phyloP scores from a whole-genome alignment of 2,329 filamentous ascomycete species.

The Colletotrichum lindemuthianum region DNA sequence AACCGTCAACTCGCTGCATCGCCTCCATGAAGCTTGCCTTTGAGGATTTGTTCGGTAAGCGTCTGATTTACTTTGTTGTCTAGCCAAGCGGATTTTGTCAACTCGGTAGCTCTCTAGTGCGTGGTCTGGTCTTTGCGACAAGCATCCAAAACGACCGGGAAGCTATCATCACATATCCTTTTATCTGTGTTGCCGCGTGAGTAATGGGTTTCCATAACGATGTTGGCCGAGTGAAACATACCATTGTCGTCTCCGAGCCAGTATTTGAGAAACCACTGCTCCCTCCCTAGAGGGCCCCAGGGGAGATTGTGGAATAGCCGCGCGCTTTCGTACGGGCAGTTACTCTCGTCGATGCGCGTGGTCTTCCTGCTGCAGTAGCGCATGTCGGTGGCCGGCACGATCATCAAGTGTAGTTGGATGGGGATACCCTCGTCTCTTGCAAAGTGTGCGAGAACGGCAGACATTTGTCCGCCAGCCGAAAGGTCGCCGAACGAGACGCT shows the following conservation, averaged over 20 bases:
- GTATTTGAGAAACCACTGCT: conserved; percentile 46
- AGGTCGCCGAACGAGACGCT: conserved; percentile 41
- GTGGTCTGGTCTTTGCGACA: too few relatives aligned
- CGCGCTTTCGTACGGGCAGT: conserved; percentile 42
- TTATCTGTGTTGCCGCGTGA: neutral
- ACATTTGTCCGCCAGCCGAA: conserved; percentile 42
- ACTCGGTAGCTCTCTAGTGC: too few relatives aligned
- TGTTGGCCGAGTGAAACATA: conserved; percentile 22
- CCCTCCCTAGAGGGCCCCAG: conserved; percentile 43
- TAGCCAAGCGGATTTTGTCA: too few relatives aligned
- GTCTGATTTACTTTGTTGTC: too few relatives aligned
- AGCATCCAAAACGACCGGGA: too few relatives aligned
- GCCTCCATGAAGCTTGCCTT: too few relatives aligned
- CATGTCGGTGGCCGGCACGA: conserved; percentile 47
- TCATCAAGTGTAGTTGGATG: conserved; percentile 45
- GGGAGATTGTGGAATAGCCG: conserved; percentile 39
- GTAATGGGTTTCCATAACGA: too few relatives aligned
- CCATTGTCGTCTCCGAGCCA: conserved; percentile 43
- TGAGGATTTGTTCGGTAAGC: too few relatives aligned
- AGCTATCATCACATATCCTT: accelerated
- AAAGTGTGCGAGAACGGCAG: conserved; percentile 47
- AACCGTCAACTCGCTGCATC: too few relatives aligned
- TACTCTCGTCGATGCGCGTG: conserved; percentile 26
- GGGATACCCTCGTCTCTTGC: conserved; percentile 44
- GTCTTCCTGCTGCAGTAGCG: conserved; percentile 41